phyloP scores from a whole-genome alignment of 2,329 filamentous ascomycete species.

The Aspergillus viridinutans region DNA sequence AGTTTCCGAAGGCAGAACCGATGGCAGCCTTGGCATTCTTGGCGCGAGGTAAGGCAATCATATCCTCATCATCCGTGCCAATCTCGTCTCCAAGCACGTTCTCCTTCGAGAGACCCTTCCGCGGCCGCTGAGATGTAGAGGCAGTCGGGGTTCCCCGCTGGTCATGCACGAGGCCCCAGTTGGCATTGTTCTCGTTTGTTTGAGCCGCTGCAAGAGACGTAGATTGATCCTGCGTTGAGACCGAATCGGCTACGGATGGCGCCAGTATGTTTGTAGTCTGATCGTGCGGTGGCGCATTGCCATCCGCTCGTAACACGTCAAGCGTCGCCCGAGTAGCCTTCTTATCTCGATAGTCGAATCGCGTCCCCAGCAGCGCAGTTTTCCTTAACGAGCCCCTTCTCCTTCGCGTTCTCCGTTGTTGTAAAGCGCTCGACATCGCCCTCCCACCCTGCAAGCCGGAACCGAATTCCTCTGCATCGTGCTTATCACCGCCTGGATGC shows the following conservation, averaged over 20 bases:
- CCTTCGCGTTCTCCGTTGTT: constrained; percentile 57
- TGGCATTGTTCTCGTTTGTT: constrained; percentile 1
- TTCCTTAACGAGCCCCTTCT: constrained; percentile 84
- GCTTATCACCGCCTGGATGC: constrained; percentile 18
- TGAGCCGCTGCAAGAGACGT: constrained; percentile 15
- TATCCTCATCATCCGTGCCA: constrained; percentile 81
- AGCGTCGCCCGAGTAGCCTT: constrained; percentile 12
- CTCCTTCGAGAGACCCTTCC: constrained; percentile 47
- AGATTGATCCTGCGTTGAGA: constrained; percentile 9
- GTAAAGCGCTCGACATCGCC: constrained; percentile 48
- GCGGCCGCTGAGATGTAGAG: constrained; percentile 25
- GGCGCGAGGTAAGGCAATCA: constrained; percentile 59
- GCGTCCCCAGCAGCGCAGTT: constrained; percentile 70
- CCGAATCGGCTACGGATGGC: constrained; percentile 9
- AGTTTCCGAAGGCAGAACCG: constrained; percentile 14
- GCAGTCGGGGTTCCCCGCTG: constrained; percentile 16
- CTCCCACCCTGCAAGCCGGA: constrained; percentile 41
- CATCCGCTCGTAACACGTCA: constrained; percentile 16
- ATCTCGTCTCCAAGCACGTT: constrained; percentile 60
- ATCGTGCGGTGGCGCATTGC: constrained; percentile 6
- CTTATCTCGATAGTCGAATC: constrained; percentile 34
- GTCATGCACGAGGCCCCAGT: constrained; percentile 16
- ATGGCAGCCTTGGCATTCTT: constrained; percentile 30
- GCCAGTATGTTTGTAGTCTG: constrained; percentile 5
- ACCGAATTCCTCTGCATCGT: constrained; percentile 24